Evolutionary conservation across 1,139 yeast genomes (phyloP), one percentile per base, ranked within the genome.

Genomic region (Hyphopichia buzzinii): DNA sequence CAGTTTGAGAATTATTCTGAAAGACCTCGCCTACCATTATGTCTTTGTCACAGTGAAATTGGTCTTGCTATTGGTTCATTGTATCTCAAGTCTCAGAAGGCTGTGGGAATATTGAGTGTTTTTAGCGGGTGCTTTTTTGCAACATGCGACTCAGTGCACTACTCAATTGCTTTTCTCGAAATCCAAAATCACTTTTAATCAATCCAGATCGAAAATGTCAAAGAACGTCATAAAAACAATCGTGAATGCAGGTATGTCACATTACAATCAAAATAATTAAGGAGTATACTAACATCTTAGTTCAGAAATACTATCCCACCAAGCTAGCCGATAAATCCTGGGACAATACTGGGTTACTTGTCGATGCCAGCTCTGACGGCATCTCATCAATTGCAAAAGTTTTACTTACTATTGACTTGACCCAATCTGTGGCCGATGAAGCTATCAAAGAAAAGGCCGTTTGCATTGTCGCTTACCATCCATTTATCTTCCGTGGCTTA

Each of bases 331-430:
- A 90, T 50, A 71, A 72, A 30, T 59, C 90, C 1, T 92, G 97
- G 97, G 98, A 92, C 57, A 90, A 90, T 55, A 88, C 96, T 0
- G 97, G 97, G 0, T 67, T 90, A 37, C 62, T 92, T 30, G 83
- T 92, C 7, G 96, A 88, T 52, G 62, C 84, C 1, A 64, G 78
- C 27, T 42, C 53, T 1, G 50, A 47, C 8, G 41, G 42, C 2
- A 33, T 53, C 8, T 38, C 42, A 2, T 35, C 40, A 3, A 55
- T 57, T 3, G 51, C 57, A 10, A 70, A 71, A 33, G 72, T 92
- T 2, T 63, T 92, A 21, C 65, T 92, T 34, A 79, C 98, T 0
- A 79, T 92, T 35, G 99, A 92, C 53, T 68, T 94, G 43, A 92
- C 98, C 0, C 78, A 78, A 34, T 56, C 79, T 0, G 99, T 94